Base-by-base conservation (phyloP, 2,329 filamentous ascomycete genomes). In the Aspergillus novoparasiticus region DNA sequence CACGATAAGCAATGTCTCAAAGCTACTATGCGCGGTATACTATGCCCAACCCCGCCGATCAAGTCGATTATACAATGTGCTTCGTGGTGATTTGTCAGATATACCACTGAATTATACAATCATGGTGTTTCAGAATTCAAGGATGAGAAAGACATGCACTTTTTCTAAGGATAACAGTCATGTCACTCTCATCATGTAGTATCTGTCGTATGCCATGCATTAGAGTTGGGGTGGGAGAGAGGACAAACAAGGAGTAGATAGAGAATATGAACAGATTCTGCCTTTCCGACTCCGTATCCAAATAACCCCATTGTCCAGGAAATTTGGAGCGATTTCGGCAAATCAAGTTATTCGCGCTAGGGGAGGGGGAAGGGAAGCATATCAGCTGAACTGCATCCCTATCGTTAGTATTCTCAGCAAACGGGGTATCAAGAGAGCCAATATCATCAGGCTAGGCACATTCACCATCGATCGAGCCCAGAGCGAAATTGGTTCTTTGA, bases 401-500 rank as follows among this genome's bases (percentile, higher is more conserved):
- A 23, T 46, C 45, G 12, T 46, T 16, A 23, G 11, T 23, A 23
- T 46, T 21, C 43, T 23, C 11, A 16, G 21, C n/a, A 46, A 16
- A 46, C 26, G 5, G n/a, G 5, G 21, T 6, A 23, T 6, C n/a
- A 10, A 12, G 21, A 23, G 57, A 69, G 30, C 12, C 34, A 14
- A 36, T 36, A 6, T 14, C 12, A 14, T 36, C 34, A 36, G 34
- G 12, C 12, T 36, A 36, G 12, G 21, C 26, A 46, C 30, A 28
- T 48, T 55, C 39, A 26, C 55, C 62, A 23, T 51, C 58, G 19
- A 57, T 28, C 41, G 46, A 53, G 8, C 53, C 63, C 63, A 64
- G 21, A 64, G 39, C 3, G 58, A 51, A 57, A 12, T 36, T 14
- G 12, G 34, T 36, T 36, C 34, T 56, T 26, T 66, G 41, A 26